These are phyloP conservation scores for Choanephora cucurbitarum DNA, from an alignment of 371 early-diverging fungal species.

Conservation along the genomic window DNA sequence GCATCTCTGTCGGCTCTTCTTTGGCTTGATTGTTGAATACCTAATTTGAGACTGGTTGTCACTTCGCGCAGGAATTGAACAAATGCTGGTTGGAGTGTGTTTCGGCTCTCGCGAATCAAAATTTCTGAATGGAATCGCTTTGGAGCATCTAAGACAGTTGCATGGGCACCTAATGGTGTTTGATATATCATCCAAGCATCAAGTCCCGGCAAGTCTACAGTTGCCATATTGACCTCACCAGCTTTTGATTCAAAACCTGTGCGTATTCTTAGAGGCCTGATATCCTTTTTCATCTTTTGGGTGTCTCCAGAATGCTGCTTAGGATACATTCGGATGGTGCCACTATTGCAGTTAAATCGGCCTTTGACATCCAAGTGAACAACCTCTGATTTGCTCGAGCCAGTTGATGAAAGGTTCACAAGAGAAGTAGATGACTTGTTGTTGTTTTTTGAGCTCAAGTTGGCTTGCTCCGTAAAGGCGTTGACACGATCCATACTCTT, in stretches of 20 bases:
- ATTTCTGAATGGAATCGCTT: slow-evolving; percentile 68
- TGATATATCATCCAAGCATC: slow-evolving; percentile 63
- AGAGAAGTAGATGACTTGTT: slow-evolving; percentile 3
- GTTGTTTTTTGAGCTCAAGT: slow-evolving; percentile 23
- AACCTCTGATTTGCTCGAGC: slow-evolving; percentile 18
- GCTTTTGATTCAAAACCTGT: slow-evolving; percentile 18
- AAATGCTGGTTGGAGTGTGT: slow-evolving; percentile 76
- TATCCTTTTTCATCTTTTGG: slow-evolving; percentile 11
- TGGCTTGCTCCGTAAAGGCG: slow-evolving; percentile 47
- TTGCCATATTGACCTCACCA: slow-evolving; percentile 54
- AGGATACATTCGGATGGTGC: slow-evolving; percentile 59
- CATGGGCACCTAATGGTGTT: slow-evolving; percentile 59
- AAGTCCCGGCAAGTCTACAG: slow-evolving; percentile 69
- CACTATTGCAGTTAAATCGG: slow-evolving; percentile 43
- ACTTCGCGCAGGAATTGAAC: slow-evolving; percentile 75
- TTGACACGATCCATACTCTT: slow-evolving; percentile 59
- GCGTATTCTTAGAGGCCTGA: slow-evolving; percentile 19
- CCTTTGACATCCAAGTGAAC: slow-evolving; percentile 42
- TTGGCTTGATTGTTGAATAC: slow-evolving; percentile 58
- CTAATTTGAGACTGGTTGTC: slow-evolving; percentile 63
- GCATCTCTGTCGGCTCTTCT: slow-evolving; percentile 35
- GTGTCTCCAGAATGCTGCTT: slow-evolving; percentile 39
- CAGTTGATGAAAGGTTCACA: slow-evolving; percentile 1
- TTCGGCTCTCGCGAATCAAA: slow-evolving; percentile 74
- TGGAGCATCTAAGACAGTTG: slow-evolving; percentile 36